Evolutionary conservation across 306 rosid genomes (phyloP).

Genomic region (Potentilla sterilis): DNA sequence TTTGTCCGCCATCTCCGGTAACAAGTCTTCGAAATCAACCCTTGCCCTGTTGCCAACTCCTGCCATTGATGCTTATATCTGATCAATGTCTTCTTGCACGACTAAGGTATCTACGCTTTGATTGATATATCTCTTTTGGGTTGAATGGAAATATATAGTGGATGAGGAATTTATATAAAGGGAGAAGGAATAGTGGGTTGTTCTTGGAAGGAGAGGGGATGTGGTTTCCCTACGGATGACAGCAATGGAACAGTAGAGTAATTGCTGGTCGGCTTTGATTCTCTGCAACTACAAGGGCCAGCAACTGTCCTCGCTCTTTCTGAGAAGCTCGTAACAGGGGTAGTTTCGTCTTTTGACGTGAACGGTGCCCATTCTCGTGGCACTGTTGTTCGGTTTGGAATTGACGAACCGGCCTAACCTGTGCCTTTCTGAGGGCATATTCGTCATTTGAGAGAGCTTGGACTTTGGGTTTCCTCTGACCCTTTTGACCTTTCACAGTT

Average conservation of each 20-base stretch:
- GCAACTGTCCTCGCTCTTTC: constrained; percentile 34
- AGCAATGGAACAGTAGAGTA: constrained; percentile 45
- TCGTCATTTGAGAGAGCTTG: not conserved
- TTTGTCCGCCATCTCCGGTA: constrained; percentile 72
- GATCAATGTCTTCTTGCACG: not conserved
- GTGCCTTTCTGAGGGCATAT: not conserved
- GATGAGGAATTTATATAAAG: not conserved
- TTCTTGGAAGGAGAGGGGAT: constrained; percentile 40
- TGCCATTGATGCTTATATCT: constrained; percentile 27
- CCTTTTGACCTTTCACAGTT: not conserved
- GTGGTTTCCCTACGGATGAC: constrained; percentile 41
- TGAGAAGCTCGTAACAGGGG: constrained; percentile 31
- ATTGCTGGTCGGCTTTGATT: constrained; percentile 51
- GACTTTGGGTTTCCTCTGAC: not conserved
- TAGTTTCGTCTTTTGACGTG: not conserved
- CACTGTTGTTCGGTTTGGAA: not conserved
- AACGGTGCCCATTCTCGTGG: not conserved
- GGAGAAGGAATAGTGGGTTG: constrained; percentile 16
- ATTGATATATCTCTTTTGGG: not conserved
- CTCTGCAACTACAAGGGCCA: constrained; percentile 41
- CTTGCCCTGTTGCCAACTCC: constrained; percentile 29
- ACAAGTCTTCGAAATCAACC: constrained; percentile 56
- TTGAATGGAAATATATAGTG: not conserved
- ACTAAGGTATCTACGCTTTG: not conserved
- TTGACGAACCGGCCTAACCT: not conserved